Evolutionary conservation across 2,329 filamentous ascomycete species (phyloP).

Genomic region (Trichoderma sp.): DNA sequence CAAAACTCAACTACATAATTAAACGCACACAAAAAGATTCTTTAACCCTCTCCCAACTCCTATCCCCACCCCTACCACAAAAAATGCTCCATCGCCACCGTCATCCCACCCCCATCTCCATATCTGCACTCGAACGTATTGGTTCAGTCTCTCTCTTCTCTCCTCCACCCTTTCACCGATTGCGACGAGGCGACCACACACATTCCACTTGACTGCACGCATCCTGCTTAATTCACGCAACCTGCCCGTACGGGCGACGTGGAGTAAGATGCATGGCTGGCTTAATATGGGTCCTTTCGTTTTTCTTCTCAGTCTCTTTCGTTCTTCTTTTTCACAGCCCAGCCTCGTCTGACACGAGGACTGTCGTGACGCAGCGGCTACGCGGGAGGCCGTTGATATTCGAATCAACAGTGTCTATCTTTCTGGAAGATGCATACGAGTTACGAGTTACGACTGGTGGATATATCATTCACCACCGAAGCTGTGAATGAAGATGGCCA

Average conservation of each 20-base stretch:
- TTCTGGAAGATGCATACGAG: neutral
- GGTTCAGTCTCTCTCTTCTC: neutral
- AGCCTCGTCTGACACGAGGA: neutral
- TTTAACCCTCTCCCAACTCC: neutral
- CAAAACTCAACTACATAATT: neutral
- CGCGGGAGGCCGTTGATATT: neutral
- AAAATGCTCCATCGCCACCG: neutral
- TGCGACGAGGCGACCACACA: neutral
- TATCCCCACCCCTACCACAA: neutral
- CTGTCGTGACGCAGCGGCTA: neutral
- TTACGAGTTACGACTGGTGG: neutral
- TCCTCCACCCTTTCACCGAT: neutral
- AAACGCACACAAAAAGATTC: neutral
- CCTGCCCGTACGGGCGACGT: neutral
- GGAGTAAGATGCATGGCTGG: conserved; percentile 17
- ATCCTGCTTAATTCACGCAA: neutral
- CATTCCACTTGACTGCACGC: neutral
- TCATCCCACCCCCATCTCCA: neutral
- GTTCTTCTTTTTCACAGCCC: conserved; percentile 25
- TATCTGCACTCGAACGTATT: neutral
- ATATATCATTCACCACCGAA: neutral
- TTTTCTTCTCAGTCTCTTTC: conserved; percentile 26
- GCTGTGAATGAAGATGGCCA: neutral
- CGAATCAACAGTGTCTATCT: neutral
- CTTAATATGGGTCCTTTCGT: neutral